These are phyloP conservation scores for Mesembryanthemum crystallinum DNA, from an alignment of 148 eudicot genomes.

Conservation along the genomic window DNA sequence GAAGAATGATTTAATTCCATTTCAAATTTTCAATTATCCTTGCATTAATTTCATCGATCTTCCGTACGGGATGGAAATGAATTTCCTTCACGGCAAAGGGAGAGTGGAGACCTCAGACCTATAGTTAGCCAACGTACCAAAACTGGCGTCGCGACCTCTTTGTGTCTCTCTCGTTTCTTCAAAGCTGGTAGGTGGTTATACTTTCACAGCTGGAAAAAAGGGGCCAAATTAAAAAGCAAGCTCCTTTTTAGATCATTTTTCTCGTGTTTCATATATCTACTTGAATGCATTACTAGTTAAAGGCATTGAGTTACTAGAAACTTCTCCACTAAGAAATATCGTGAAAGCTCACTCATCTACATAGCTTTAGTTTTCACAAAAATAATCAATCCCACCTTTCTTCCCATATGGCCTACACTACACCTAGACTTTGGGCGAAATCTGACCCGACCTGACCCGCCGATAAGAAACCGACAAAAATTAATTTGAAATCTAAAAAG, in stretches of 20 bases:
- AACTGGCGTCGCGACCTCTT: background rate
- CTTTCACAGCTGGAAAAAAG: background rate
- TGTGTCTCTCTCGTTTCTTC: background rate
- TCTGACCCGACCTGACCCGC: too few relatives aligned
- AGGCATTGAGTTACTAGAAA: too few relatives aligned
- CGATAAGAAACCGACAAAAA: too few relatives aligned
- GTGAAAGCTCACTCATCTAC: background rate
- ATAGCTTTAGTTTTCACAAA: background rate
- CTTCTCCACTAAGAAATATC: background rate
- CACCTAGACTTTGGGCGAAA: too few relatives aligned
- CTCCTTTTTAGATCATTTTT: background rate
- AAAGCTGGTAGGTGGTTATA: background rate
- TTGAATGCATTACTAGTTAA: background rate
- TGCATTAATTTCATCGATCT: background rate
- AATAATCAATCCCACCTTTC: too few relatives aligned
- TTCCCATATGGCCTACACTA: too few relatives aligned
- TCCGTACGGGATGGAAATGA: background rate
- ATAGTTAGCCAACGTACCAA: background rate
- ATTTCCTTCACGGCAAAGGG: background rate
- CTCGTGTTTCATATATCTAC: background rate
- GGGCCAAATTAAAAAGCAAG: too few relatives aligned
- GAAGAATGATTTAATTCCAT: too few relatives aligned
- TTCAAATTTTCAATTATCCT: too few relatives aligned
- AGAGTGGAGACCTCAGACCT: background rate
- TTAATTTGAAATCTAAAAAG: too few relatives aligned